These are phyloP conservation scores for Sicyos edulis DNA, from an alignment of 306 rosid genomes.

Conservation along the genomic window DNA sequence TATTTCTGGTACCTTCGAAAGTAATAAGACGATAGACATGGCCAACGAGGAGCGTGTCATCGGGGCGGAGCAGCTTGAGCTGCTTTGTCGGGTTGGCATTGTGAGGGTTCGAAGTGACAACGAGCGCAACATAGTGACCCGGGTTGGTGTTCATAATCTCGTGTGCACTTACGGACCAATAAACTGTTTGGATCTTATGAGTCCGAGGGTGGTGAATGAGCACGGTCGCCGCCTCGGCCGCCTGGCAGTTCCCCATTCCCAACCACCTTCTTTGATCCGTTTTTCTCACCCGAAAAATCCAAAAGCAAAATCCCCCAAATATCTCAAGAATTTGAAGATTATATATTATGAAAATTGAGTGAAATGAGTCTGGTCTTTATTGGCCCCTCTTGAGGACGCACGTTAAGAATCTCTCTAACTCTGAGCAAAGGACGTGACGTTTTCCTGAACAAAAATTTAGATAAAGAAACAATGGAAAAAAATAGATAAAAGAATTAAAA, in stretches of 20 bases:
- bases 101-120: slow-evolving; percentile 40
- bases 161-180: slow-evolving; percentile 71
- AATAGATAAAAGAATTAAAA: too few species aligned
- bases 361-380: too few species aligned
- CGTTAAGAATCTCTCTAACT: slow-evolving; percentile 34
- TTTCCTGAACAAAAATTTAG: not conserved
- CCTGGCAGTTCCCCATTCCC: slow-evolving; percentile 81
- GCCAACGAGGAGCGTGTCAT: slow-evolving; percentile 71
- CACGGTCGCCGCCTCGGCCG: slow-evolving; percentile 86
- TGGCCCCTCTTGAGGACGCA: slow-evolving; percentile 36
- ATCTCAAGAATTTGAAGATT: too few species aligned
- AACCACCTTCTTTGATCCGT: too few species aligned
- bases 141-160: slow-evolving; percentile 46
- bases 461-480: too few species aligned
- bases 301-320: too few species aligned
- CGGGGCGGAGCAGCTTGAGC: slow-evolving; percentile 85
- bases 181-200: slow-evolving; percentile 66
- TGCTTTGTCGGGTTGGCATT: slow-evolving; percentile 56
- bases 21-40: slow-evolving; percentile 76
- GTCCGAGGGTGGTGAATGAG: slow-evolving; percentile 67
- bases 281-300: too few species aligned
- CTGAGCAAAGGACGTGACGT: slow-evolving; percentile 20
- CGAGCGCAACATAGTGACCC: slow-evolving; percentile 41
- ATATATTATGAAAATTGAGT: too few species aligned
- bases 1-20: too few species aligned